Base-by-base conservation (phyloP, 2,329 filamentous ascomycete species). In the Claviceps purpurea region DNA sequence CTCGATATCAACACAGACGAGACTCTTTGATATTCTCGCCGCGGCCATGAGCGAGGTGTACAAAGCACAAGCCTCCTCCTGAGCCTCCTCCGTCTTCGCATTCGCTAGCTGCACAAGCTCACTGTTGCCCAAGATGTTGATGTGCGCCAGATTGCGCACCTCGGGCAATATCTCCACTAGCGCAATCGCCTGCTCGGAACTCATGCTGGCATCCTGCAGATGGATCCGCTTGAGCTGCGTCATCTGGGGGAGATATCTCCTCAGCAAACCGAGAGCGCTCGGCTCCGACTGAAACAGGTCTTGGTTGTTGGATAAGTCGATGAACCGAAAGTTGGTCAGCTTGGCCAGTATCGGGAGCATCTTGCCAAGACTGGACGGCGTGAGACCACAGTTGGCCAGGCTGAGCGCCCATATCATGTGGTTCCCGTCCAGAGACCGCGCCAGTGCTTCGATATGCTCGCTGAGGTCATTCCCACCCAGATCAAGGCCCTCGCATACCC, bases 11-110 rank as follows among this genome's bases (percentile, higher is more conserved):
- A 98, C 79, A 54, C 89, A 91, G 34, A 97, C 82, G 37, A 98
- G 77, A 14, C 85, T 87, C 49, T 81, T 79, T 1, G 89, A 95
- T 0, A 96, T 79, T 50, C 90, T 82, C 1, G 89, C 85, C 0
- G 91, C 91, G 5, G 89, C 87, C 70, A 95, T 84, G 20, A 97
- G 75, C 2, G 90, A 95, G 1, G 93, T 89, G 64, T 95, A 97
- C 6, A 97, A 70, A 1, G 93, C 93, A 60, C 88, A 95, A 1
- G 93, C 91, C 68, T 97, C 91, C 68, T 97, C 91, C 65, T 96
- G 89, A 1, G 76, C 77, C 52, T 82, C 82, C 60, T 93, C 88
- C 5, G 87, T 87, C 49, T 76, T 85, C 0, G 89, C 86, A 55
- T 81, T 78, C 5, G 89, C 84, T 24, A 95, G 76, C 47, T 77